Conservation (phyloP, 352 stramenopile species). For the Pythium dissotocum region DNA sequence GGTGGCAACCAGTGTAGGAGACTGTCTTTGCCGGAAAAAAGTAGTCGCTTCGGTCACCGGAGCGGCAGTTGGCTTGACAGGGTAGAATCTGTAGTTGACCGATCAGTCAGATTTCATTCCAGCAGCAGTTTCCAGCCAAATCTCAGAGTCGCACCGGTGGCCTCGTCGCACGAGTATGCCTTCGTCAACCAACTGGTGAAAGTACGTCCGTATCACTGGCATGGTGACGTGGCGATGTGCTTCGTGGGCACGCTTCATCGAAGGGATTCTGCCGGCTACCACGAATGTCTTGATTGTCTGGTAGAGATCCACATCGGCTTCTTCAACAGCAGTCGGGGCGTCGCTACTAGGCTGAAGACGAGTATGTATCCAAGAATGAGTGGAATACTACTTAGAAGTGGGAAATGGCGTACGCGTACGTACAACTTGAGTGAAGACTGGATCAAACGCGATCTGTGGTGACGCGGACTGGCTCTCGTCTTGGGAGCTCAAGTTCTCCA, state of each 20-base stretch:
- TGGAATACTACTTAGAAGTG: too few species aligned
- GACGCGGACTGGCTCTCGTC: background rate
- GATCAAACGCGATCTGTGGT: slow-evolving; percentile 17
- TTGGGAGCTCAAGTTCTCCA: background rate
- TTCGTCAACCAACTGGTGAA: slow-evolving; percentile 27
- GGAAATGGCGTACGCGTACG: background rate
- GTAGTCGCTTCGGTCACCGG: too few species aligned
- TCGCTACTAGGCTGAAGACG: background rate
- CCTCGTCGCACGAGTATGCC: slow-evolving; percentile 22
- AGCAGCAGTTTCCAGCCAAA: background rate
- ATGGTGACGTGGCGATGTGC: background rate
- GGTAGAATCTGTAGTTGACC: background rate
- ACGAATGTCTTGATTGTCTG: slow-evolving; percentile 29
- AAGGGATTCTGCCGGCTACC: slow-evolving; percentile 3
- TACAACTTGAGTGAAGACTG: slow-evolving; percentile 21
- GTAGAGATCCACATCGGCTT: slow-evolving; percentile 11
- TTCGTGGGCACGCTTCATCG: slow-evolving; percentile 23
- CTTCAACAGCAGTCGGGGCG: background rate
- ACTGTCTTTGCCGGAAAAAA: too few species aligned
- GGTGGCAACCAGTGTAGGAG: too few species aligned
- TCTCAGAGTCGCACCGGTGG: slow-evolving; percentile 7
- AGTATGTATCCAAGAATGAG: background rate
- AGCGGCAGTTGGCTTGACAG: background rate
- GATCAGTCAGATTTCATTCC: background rate
- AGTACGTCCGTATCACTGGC: slow-evolving; percentile 12